phyloP scores from a whole-genome alignment of 345 rosid species.

The Eucalyptus melliodora region DNA sequence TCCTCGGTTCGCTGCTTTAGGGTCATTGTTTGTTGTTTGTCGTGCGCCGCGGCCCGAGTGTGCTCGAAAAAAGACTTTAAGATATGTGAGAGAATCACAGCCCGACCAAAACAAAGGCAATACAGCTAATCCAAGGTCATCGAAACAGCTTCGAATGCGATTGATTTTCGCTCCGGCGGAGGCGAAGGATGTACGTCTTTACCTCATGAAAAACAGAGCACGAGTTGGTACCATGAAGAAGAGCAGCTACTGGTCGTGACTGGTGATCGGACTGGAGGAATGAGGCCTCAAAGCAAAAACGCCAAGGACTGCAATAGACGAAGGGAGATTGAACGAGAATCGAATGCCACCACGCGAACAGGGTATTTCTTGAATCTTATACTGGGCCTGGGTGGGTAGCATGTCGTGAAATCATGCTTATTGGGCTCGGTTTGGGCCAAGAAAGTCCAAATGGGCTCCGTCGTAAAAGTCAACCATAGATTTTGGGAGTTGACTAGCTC shows the following conservation, averaged over 20 bases:
- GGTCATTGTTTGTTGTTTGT: too few species aligned
- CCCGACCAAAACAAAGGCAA: neutral
- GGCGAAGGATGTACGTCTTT: rapidly evolving
- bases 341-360: too few species aligned
- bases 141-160: neutral
- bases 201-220: neutral
- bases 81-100: neutral
- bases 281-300: neutral
- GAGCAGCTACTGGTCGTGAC: neutral
- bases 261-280: neutral
- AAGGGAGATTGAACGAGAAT: too few species aligned
- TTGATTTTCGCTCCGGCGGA: rapidly evolving
- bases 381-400: too few species aligned
- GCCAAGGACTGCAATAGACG: neutral
- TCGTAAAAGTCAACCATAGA: too few species aligned
- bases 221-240: neutral
- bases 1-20: too few species aligned
- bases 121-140: neutral
- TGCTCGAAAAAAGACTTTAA: too few species aligned
- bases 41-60: rapidly evolving
- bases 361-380: too few species aligned
- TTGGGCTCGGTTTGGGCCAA: too few species aligned
- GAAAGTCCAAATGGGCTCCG: too few species aligned
- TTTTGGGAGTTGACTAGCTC: too few species aligned
- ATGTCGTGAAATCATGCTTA: too few species aligned